phyloP scores from a whole-genome alignment of 352 stramenopile genomes.

The Peronospora destructor region DNA sequence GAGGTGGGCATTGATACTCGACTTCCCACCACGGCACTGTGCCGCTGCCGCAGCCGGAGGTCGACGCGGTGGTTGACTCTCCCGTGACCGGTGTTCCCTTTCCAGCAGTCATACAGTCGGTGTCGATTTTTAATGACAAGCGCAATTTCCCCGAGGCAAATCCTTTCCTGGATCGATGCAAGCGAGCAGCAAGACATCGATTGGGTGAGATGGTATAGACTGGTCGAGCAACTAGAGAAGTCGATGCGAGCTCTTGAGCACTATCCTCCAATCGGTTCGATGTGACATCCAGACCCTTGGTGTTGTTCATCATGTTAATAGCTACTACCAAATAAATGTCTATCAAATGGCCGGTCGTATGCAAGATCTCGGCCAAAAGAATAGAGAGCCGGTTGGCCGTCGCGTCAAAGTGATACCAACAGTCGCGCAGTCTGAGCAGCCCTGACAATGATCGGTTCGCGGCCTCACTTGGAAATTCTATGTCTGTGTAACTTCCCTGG shows the following conservation, averaged over 20 bases:
- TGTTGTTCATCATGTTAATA: constrained; percentile 20
- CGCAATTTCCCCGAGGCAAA: constrained; percentile 21
- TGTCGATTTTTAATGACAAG: constrained; percentile 29
- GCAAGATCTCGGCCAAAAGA: constrained; percentile 1
- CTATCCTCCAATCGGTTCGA: constrained; percentile 1
- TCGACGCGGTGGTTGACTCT: constrained; percentile 27
- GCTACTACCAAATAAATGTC: constrained; percentile 9
- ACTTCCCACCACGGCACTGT: constrained; percentile 49
- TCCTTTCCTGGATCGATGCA: constrained; percentile 16
- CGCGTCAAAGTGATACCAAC: constrained; percentile 23
- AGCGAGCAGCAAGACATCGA: constrained; percentile 11
- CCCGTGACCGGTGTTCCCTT: constrained; percentile 5
- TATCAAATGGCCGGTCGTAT: constrained; percentile 10
- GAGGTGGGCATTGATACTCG: constrained; percentile 49
- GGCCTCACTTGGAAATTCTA: constrained; percentile 2
- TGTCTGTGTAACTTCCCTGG: constrained; percentile 17
- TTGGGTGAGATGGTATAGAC: constrained; percentile 12
- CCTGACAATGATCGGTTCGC: constrained; percentile 18
- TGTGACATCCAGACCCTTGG: constrained; percentile 1
- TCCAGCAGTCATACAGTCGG: constrained; percentile 13
- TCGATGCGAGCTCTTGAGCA: background rate
- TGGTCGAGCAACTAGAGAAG: constrained; percentile 11
- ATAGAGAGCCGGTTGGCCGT: constrained; percentile 10
- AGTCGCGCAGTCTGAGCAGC: constrained; percentile 22
- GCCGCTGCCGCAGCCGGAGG: constrained; percentile 29